Conservation (phyloP, 1,284 basidiomycete species). For the Grifola frondosa region DNA sequence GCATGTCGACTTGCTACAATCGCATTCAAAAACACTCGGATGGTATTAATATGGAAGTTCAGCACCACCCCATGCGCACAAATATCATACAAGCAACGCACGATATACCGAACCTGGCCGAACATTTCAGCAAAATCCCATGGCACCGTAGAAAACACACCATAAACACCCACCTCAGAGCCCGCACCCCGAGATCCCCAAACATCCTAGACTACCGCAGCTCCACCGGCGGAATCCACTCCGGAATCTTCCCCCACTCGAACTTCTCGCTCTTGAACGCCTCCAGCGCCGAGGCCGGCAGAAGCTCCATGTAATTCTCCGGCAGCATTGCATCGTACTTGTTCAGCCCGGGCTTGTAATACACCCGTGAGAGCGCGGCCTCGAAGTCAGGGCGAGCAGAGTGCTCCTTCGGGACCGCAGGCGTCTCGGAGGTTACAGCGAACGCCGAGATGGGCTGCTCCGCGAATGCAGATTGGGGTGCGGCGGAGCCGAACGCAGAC, state of each 20-base stretch:
- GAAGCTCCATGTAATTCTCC: slow-evolving; percentile 50
- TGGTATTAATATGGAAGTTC: too few relatives aligned
- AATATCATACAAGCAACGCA: too few relatives aligned
- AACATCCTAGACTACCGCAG: slow-evolving; percentile 43
- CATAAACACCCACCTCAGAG: too few relatives aligned
- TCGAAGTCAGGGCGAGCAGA: slow-evolving; percentile 44
- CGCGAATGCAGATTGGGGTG: slow-evolving; percentile 18
- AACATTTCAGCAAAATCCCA: too few relatives aligned
- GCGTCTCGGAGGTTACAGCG: slow-evolving; percentile 9
- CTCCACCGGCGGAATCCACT: slow-evolving; percentile 75
- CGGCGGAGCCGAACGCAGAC: slow-evolving; percentile 22
- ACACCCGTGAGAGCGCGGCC: slow-evolving; percentile 33
- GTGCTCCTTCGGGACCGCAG: slow-evolving; percentile 6
- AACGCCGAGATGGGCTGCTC: slow-evolving; percentile 15
- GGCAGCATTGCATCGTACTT: slow-evolving; percentile 62
- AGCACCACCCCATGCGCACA: too few relatives aligned
- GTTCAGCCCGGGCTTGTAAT: slow-evolving; percentile 46
- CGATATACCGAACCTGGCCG: too few relatives aligned
- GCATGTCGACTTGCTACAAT: too few relatives aligned
- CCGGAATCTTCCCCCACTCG: slow-evolving; percentile 73
- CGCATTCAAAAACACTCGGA: too few relatives aligned
- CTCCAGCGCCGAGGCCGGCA: slow-evolving; percentile 52
- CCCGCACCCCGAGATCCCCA: too few relatives aligned
- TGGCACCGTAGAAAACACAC: too few relatives aligned
- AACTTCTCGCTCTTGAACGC: slow-evolving; percentile 66